phyloP scores from a whole-genome alignment of 164 flowering plant species.

The Piper longum region DNA sequence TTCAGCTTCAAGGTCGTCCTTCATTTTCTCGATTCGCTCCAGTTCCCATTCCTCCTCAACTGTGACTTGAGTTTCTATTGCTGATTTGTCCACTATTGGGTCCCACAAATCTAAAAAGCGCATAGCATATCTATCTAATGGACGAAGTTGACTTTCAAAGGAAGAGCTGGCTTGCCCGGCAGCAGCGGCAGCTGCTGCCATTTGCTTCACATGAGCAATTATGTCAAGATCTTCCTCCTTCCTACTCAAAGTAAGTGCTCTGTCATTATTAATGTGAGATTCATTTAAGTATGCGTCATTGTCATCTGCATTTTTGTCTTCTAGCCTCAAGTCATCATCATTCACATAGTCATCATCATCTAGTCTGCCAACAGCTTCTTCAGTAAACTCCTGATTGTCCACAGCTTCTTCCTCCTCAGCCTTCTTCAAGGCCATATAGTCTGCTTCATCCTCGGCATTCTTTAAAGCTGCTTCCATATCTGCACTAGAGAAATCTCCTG shows the following conservation, averaged over 20 bases:
- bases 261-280: conserved; percentile 36
- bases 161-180: conserved; percentile 74
- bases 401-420: conserved; percentile 97
- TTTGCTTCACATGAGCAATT: conserved; percentile 87
- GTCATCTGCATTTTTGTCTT: conserved; percentile 40
- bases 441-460: conserved; percentile 94
- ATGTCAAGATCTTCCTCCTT: conserved; percentile 80
- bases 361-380: conserved; percentile 64
- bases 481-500: conserved; percentile 52
- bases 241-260: conserved; percentile 27
- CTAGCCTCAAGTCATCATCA: conserved; percentile 67
- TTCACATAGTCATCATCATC: conserved; percentile 81
- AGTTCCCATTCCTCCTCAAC: conserved; percentile 97
- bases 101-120: conserved; percentile 90
- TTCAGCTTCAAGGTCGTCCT: conserved; percentile 98
- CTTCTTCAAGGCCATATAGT: conserved; percentile 95
- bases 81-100: conserved; percentile 68
- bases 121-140: conserved; percentile 91
- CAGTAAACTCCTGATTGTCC: conserved; percentile 91
- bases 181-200: conserved; percentile 97
- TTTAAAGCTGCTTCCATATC: conserved; percentile 97
- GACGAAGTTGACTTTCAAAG: conserved; percentile 81
- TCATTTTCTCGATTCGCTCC: conserved; percentile 83
- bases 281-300: conserved; percentile 18
- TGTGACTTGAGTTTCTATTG: conserved; percentile 43